Evolutionary conservation across 225 moss, liverwort and hornwort species (phyloP), one percentile per base, ranked within the genome.

Genomic region (Physcomitrium patens): DNA sequence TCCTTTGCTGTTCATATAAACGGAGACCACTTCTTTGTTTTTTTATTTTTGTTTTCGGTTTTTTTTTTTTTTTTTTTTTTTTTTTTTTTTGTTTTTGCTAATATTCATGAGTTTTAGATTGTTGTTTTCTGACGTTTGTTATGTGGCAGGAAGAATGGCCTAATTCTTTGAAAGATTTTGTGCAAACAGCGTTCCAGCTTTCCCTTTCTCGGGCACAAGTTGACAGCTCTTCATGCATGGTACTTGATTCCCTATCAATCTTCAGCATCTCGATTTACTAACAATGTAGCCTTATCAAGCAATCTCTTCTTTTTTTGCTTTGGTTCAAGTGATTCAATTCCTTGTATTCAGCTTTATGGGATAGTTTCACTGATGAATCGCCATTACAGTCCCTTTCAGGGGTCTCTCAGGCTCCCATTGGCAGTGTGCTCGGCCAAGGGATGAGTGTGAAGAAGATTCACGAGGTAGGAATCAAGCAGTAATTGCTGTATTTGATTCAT

Each of bases 401-500:
- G 78, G 42, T 66, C 4, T 47, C 82, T 61, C 80, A 81, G 71
- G 62, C 79, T 73, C 74, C 82, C 66, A 85, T 90, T 44, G 78
- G 85, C 70, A 83, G 48, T 67, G 87, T 90, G 61, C 82, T 90
- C 16, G 78, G 84, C 42, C 87, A 85, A 43, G 85, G 85, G 20
- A 90, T 90, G 90, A 85, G 80, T 69, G 64, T 45, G 50, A 90
- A 90, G 74, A 90, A 90, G 27, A 61, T 76, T 43, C 90, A 90
- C 41, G 87, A 90, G 90, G 90, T 90, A 80, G 12, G 54, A 67
- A 72, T 19, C 76, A 51, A 50, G 5, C 56, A 20, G 10, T 60
- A 10, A 16, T 37, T 69, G 2, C 2, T 59, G 41, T 70, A 45
- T 18, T 18, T 63, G 56, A 49, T 57, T 42, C 41, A 18, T 3